These are phyloP conservation scores for Rhizopogon roseolus DNA, from an alignment of 768 basidiomycete genomes.

Conservation along the genomic window DNA sequence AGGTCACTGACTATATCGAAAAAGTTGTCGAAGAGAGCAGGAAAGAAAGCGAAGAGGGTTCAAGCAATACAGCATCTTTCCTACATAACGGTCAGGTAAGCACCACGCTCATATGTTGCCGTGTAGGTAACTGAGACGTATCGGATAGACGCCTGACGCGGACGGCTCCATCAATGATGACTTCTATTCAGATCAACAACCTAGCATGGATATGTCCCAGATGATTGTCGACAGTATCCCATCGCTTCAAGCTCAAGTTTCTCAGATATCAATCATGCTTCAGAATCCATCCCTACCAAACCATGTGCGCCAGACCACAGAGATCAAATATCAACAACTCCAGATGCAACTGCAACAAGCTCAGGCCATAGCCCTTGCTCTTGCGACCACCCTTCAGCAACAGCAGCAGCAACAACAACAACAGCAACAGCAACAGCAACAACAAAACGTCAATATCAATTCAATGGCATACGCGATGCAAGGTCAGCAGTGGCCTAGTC, in stretches of 20 bases:
- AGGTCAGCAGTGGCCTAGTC: conserved; percentile 44
- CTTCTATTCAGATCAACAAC: conserved; percentile 69
- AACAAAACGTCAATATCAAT: conserved; percentile 18
- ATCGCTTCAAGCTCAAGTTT: conserved; percentile 79
- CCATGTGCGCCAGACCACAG: conserved; percentile 72
- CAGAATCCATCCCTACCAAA: conserved; percentile 71
- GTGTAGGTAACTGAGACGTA: conserved; percentile 1
- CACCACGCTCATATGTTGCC: background rate
- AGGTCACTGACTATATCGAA: conserved; percentile 79
- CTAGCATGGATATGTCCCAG: conserved; percentile 67
- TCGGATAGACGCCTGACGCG: conserved; percentile 17
- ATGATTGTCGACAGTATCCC: conserved; percentile 73
- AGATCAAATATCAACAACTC: conserved; percentile 78
- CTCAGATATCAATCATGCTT: conserved; percentile 74
- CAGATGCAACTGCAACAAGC: conserved; percentile 79
- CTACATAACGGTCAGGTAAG: conserved; percentile 32
- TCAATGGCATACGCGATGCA: conserved; percentile 38
- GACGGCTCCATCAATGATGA: conserved; percentile 47
- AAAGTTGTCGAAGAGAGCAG: conserved; percentile 74
- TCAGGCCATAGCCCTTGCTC: conserved; percentile 63
- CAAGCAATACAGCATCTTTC: background rate
- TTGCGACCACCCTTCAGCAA: conserved; percentile 50
- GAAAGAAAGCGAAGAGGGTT: conserved; percentile 52
- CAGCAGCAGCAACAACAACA: conserved; percentile 43
- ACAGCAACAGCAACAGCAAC: conserved; percentile 35